Percentiles rank a stretch among this genome's conserved stretches.
These are phyloP conservation scores for Tulasnella calospora DNA, from an alignment of 768 basidiomycete genomes.

Conservation along the genomic window DNA sequence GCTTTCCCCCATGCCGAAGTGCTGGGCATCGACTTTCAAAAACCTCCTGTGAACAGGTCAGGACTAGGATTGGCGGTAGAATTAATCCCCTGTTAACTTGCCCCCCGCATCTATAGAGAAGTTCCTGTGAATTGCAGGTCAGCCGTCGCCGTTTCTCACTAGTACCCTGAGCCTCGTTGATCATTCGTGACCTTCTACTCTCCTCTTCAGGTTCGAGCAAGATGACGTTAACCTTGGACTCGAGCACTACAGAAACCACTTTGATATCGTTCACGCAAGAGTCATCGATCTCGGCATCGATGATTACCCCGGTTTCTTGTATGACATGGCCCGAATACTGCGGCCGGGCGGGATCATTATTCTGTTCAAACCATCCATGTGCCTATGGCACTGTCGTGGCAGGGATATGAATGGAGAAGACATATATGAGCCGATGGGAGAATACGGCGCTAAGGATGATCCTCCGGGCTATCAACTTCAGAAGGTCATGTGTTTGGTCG, in stretches of 20 bases:
- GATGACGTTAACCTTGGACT: not conserved
- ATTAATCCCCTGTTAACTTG: not conserved
- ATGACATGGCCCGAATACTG: constrained; percentile 11
- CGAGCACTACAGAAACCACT: not conserved
- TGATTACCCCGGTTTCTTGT: constrained; percentile 18
- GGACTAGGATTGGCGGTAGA: not conserved
- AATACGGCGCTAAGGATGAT: not conserved
- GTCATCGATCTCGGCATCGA: constrained; percentile 6
- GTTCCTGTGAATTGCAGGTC: constrained; percentile 14
- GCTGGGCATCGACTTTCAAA: constrained; percentile 1
- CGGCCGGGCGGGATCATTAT: constrained; percentile 8
- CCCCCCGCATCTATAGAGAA: not conserved
- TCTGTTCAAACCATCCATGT: not conserved
- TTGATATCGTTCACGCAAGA: constrained; percentile 19
- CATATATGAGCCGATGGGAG: not conserved
- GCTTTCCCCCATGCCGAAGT: constrained; percentile 16
- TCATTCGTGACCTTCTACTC: not conserved
- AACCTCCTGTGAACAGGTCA: not conserved
- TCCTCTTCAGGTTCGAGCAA: constrained; percentile 3
- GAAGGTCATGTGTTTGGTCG: not conserved
- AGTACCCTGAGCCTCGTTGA: not conserved
- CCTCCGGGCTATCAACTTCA: constrained; percentile 2
- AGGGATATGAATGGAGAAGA: not conserved
- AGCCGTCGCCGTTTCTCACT: not conserved
- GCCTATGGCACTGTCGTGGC: not conserved